Percentiles rank a stretch among this genome's conserved stretches.
phyloP scores from a whole-genome alignment of 352 stramenopile species.

The Globisporangium barbulae region DNA sequence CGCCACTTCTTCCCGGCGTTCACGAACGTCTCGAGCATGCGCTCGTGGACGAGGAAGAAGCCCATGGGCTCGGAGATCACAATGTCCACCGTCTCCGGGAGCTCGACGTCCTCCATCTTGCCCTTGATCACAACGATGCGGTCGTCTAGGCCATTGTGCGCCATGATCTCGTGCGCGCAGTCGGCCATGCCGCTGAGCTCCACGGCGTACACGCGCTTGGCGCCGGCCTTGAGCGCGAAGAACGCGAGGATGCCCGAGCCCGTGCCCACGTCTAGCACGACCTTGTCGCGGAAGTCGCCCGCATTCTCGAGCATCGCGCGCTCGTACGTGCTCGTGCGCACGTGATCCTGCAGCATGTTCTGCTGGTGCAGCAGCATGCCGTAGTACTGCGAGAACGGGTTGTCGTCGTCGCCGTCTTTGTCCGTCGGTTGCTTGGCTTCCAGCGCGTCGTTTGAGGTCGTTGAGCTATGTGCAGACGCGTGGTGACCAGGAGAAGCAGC shows the following conservation, averaged over 20 bases:
- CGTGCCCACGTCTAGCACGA: conserved; percentile 99
- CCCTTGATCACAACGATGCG: conserved; percentile 97
- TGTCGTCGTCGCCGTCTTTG: conserved; percentile 42
- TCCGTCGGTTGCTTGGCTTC: neutral
- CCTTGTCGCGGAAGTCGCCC: conserved; percentile 95
- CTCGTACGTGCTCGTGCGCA: conserved; percentile 98
- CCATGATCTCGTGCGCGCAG: conserved; percentile 93
- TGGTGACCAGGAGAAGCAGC: neutral
- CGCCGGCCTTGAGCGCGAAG: conserved; percentile 97
- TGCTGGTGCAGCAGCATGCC: conserved; percentile 98
- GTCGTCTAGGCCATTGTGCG: conserved; percentile 93
- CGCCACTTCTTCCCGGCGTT: conserved; percentile 94
- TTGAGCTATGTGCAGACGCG: neutral
- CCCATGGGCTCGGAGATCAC: conserved; percentile 99
- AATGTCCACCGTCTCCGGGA: conserved; percentile 97
- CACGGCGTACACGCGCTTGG: conserved; percentile 92
- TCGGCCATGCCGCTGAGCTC: conserved; percentile 98
- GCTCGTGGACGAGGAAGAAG: conserved; percentile 99
- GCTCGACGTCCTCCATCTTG: conserved; percentile 95
- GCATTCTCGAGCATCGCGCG: conserved; percentile 96
- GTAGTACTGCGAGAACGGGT: conserved; percentile 95
- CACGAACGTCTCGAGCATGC: conserved; percentile 99
- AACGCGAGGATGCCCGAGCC: conserved; percentile 98
- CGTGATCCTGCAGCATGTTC: conserved; percentile 99
- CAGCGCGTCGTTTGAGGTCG: neutral